Evolutionary conservation across 805 yeast genomes (phyloP).

Genomic region (Torulaspora franciscae): DNA sequence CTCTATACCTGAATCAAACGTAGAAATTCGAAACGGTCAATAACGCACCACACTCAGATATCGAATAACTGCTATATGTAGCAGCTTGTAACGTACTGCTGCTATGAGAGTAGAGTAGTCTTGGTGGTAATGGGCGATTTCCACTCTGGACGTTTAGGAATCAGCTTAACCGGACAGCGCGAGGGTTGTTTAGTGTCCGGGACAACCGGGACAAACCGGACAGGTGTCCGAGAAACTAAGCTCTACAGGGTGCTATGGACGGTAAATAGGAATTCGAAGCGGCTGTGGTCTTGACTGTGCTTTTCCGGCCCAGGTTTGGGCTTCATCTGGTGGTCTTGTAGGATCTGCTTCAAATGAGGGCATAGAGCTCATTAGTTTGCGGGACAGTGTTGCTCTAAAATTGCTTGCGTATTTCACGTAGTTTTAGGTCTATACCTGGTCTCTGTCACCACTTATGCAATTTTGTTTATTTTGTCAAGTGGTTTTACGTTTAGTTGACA

Average conservation of each 20-base stretch:
- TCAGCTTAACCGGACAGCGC: neutral
- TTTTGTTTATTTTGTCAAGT: neutral
- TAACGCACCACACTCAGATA: neutral
- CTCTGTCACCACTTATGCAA: neutral
- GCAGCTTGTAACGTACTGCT: neutral
- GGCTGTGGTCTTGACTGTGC: neutral
- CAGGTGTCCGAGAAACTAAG: neutral
- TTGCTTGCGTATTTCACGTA: too few species aligned
- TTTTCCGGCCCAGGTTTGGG: too few species aligned
- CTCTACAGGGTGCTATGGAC: neutral
- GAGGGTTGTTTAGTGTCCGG: slow-evolving; percentile 1
- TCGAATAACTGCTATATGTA: neutral
- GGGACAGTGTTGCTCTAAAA: too few species aligned
- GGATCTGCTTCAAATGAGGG: too few species aligned
- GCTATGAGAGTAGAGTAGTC: neutral
- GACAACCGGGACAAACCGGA: neutral
- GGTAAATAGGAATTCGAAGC: neutral
- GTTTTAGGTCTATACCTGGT: neutral
- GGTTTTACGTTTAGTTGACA: slow-evolving; percentile 1
- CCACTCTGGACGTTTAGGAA: neutral
- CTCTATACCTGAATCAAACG: slow-evolving; percentile 1
- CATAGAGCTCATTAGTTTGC: too few species aligned
- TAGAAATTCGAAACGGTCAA: neutral
- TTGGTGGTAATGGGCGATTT: neutral
- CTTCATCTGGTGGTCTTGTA: too few species aligned